phyloP scores from a whole-genome alignment of 345 rosid species.

The Arabis hirsuta region DNA sequence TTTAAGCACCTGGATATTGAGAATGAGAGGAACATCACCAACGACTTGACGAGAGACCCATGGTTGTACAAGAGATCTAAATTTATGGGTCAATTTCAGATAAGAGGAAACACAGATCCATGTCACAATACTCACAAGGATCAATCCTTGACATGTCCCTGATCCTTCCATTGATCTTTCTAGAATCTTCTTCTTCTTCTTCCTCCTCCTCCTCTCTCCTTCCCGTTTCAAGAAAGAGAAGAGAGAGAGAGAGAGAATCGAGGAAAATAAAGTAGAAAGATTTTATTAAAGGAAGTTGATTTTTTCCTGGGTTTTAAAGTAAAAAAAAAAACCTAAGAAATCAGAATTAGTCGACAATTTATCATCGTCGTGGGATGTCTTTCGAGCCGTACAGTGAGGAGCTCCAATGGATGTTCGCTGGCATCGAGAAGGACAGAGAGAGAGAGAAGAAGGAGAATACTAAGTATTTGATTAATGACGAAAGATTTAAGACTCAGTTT shows the following conservation, averaged over 20 bases:
- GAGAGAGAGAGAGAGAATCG: conserved; percentile 37
- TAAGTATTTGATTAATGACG: not conserved
- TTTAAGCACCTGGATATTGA: conserved; percentile 79
- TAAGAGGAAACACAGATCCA: conserved; percentile 80
- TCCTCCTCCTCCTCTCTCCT: conserved; percentile 29
- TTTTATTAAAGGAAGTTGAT: not conserved
- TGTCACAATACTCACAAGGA: conserved; percentile 62
- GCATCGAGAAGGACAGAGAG: not conserved
- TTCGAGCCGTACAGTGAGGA: conserved; percentile 29
- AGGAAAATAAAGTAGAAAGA: not conserved
- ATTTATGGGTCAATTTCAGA: conserved; percentile 60
- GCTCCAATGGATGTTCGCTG: conserved; percentile 45
- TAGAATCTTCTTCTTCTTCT: not conserved
- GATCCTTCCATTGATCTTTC: conserved; percentile 67
- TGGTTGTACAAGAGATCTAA: conserved; percentile 77
- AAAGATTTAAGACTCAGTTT: not conserved
- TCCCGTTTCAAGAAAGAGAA: conserved; percentile 26
- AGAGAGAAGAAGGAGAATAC: not conserved
- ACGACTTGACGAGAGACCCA: conserved; percentile 65
- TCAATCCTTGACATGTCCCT: conserved; percentile 71
- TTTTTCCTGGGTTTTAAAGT: conserved; percentile 16
- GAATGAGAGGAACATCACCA: conserved; percentile 58
- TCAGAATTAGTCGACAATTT: conserved; percentile 3
- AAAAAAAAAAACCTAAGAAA: not conserved
- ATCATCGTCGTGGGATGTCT: conserved; percentile 19